These are phyloP conservation scores for Cutaneotrichosporon daszewskae DNA, from an alignment of 1,284 basidiomycete species.

Conservation along the genomic window DNA sequence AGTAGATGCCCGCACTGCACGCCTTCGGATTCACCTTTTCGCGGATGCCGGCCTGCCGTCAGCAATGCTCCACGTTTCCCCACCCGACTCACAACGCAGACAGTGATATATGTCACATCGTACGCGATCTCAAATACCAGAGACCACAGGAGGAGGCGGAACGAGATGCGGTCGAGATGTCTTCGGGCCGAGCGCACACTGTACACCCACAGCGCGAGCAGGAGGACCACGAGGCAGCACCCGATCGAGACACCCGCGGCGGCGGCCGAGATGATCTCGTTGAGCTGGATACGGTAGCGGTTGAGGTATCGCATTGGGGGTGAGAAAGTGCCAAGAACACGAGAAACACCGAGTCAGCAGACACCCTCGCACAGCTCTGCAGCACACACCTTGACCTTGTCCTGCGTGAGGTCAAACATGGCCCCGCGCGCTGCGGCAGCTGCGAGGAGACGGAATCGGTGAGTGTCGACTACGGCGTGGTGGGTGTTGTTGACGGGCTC, in stretches of 20 bases:
- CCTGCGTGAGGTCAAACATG: conserved; percentile 30
- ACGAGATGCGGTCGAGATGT: conserved; percentile 31
- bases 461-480: too few species aligned
- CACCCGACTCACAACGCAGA: background rate
- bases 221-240: conserved; percentile 12
- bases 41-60: too few species aligned
- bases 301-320: background rate
- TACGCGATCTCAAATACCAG: conserved; percentile 33
- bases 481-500: too few species aligned
- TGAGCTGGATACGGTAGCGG: conserved; percentile 8
- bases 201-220: conserved; percentile 13
- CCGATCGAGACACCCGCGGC: conserved; percentile 15
- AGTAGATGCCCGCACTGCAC: conserved; percentile 27
- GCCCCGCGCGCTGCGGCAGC: conserved; percentile 3
- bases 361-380: too few species aligned
- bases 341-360: background rate
- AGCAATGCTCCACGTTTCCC: background rate
- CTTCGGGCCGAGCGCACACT: conserved; percentile 15
- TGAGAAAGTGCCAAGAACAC: background rate
- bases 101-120: conserved; percentile 23
- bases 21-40: background rate
- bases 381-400: conserved; percentile 57
- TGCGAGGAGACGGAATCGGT: too few species aligned
- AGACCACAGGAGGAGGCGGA: conserved; percentile 29
- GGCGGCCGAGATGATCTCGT: conserved; percentile 12